These are phyloP conservation scores for Phaseolus lunatus DNA, from an alignment of 306 rosid species.

Conservation along the genomic window DNA sequence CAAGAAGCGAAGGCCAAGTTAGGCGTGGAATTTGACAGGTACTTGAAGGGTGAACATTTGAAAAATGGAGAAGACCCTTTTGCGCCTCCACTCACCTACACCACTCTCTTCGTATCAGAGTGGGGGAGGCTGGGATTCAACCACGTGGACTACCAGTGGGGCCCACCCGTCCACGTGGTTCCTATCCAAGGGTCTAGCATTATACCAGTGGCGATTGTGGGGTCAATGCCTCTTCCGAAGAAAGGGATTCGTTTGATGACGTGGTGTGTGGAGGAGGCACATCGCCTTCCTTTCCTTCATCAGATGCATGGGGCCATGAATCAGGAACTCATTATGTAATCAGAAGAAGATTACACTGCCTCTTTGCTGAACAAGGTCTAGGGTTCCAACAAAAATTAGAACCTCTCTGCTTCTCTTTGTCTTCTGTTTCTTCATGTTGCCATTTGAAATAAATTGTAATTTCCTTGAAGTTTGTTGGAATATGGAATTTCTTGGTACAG, in stretches of 20 bases:
- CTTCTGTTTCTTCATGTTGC: neutral
- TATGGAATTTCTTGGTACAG: neutral
- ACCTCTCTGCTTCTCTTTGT: neutral
- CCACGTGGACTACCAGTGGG: slow-evolving; percentile 72
- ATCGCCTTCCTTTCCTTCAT: slow-evolving; percentile 57
- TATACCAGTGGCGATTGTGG: slow-evolving; percentile 70
- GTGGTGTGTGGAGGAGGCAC: slow-evolving; percentile 68
- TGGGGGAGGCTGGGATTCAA: slow-evolving; percentile 87
- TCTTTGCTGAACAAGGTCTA: neutral
- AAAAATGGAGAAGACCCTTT: slow-evolving; percentile 60
- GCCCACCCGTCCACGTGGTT: slow-evolving; percentile 66
- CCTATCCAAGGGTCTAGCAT: slow-evolving; percentile 67
- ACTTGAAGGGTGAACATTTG: slow-evolving; percentile 49
- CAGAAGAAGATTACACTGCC: neutral
- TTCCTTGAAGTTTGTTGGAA: neutral
- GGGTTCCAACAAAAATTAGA: neutral
- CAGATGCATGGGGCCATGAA: slow-evolving; percentile 43
- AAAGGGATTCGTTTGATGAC: slow-evolving; percentile 74
- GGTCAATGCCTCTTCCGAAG: slow-evolving; percentile 54
- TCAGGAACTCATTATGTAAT: neutral
- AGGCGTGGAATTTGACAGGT: slow-evolving; percentile 56
- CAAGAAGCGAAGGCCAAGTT: slow-evolving; percentile 66
- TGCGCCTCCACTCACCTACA: slow-evolving; percentile 58
- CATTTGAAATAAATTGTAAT: slow-evolving; percentile 37
- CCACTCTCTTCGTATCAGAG: slow-evolving; percentile 70